Evolutionary conservation across 495 filamentous ascomycete genomes (phyloP), one percentile per base, ranked within the genome.

Genomic region (Pyrenula aspistea): DNA sequence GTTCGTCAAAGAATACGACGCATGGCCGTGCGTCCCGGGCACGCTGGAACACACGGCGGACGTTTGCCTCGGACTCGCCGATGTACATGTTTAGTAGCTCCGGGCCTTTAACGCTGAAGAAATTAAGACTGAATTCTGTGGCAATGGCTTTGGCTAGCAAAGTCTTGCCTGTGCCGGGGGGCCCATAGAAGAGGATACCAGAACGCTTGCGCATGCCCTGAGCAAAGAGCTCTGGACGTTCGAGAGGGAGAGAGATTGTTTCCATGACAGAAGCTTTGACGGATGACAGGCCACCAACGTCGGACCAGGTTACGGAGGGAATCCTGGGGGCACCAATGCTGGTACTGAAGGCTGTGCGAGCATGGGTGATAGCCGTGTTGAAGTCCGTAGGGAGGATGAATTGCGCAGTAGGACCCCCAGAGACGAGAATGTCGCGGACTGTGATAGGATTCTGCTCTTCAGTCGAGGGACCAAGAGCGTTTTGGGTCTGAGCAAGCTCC

Each of bases 31-130:
- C 93, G 71, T 97, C 93, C 10, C 94, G 77, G 8, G 93, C 93
- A 12, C 91, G 79, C 71, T 96, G 92, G 74, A 98, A 98, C 2
- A 98, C 94, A 2, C 94, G 79, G 2, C 93, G 85, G 11, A 98
- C 93, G 63, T 97, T 97, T 51, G 94, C 94, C 75, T 98, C 93
- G 10, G 90, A 95, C 69, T 97, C 93, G 70, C 93, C 93, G 66
- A 98, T 97, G 65, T 98, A 98, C 93, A 97, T 98, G 65, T 98
- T 98, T 19, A 98, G 82, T 62, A 98, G 69, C 71, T 98, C 93
- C 1, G 93, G 93, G 1, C 93, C 93, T 71, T 99, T 99, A 70
- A 99, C 89, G 53, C 85, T 90, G 81, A 99, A 97, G 78, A 99
- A 99, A 61, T 99, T 99, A 64, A 99, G 80, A 53, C 88, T 94